Percentiles rank a stretch among this genome's conserved stretches.
Evolutionary conservation across 352 stramenopile genomes (phyloP).

Genomic region (Phytophthora sp.): DNA sequence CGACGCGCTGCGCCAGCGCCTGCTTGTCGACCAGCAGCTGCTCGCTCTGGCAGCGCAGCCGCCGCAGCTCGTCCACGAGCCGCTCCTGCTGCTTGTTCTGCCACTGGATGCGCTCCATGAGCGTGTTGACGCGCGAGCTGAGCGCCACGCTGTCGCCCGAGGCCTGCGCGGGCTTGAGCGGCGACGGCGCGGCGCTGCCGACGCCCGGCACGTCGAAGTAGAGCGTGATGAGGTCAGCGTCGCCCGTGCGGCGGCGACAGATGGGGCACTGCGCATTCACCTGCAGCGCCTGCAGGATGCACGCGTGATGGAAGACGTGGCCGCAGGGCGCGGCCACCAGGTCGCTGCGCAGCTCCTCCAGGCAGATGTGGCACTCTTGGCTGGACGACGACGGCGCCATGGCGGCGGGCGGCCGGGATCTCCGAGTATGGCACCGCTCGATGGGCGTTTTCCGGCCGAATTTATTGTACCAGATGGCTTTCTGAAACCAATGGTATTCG

Average conservation of each 20-base stretch:
- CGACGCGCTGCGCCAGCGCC: slow-evolving; percentile 55
- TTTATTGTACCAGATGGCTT: too few relatives aligned
- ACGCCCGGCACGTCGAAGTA: slow-evolving; percentile 64
- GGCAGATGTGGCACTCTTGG: slow-evolving; percentile 85
- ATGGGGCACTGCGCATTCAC: slow-evolving; percentile 79
- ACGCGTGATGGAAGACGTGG: slow-evolving; percentile 76
- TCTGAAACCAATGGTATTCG: not conserved
- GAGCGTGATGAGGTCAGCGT: slow-evolving; percentile 60
- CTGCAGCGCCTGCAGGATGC: slow-evolving; percentile 77
- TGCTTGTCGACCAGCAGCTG: slow-evolving; percentile 71
- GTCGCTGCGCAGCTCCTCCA: slow-evolving; percentile 73
- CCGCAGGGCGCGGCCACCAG: slow-evolving; percentile 68
- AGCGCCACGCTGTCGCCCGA: slow-evolving; percentile 46
- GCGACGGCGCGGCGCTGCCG: not conserved
- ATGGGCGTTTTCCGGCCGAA: slow-evolving; percentile 2
- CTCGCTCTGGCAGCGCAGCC: slow-evolving; percentile 68
- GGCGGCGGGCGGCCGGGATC: not conserved
- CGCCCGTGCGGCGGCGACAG: slow-evolving; percentile 53
- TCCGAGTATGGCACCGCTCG: not conserved
- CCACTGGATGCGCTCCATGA: slow-evolving; percentile 78
- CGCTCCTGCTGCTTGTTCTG: slow-evolving; percentile 80
- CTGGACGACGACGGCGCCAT: slow-evolving; percentile 21
- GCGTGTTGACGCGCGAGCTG: slow-evolving; percentile 54
- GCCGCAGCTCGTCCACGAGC: slow-evolving; percentile 60
- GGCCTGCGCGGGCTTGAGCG: not conserved